These are phyloP conservation scores for Trapa incisa DNA, from an alignment of 345 rosid genomes.

Conservation along the genomic window DNA sequence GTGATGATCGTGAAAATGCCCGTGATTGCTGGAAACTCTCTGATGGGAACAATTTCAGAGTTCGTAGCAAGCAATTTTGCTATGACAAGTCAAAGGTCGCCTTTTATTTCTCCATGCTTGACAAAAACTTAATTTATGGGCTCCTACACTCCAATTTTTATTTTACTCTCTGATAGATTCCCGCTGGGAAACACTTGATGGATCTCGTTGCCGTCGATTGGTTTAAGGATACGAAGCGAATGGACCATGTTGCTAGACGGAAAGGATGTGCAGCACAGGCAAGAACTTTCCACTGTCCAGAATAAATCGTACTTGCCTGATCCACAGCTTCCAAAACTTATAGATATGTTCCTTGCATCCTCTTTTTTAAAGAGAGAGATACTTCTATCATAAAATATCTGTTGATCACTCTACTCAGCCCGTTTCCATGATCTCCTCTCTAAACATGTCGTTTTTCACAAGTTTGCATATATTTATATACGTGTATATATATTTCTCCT, in stretches of 20 bases:
- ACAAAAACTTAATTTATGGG: background rate
- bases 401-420: background rate
- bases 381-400: background rate
- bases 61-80: conserved; percentile 88
- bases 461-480: background rate
- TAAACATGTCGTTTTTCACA: background rate
- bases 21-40: conserved; percentile 89
- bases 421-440: background rate
- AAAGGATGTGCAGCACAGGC: conserved; percentile 96
- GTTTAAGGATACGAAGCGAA: conserved; percentile 93
- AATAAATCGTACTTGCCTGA: background rate
- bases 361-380: background rate
- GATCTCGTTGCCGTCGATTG: conserved; percentile 99
- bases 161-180: conserved; percentile 29
- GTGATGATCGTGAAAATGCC: conserved; percentile 70
- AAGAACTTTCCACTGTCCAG: conserved; percentile 11
- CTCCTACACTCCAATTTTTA: conserved; percentile 5
- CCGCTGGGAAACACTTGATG: conserved; percentile 92
- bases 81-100: conserved; percentile 74
- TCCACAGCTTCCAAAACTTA: background rate
- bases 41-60: conserved; percentile 82
- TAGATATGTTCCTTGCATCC: background rate
- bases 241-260: conserved; percentile 90
- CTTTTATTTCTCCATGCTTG: conserved; percentile 6
- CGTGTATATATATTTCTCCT: background rate